Percentiles rank a stretch among this genome's conserved stretches.
Evolutionary conservation across 257 asterid species (phyloP).

Genomic region (Knoxia roxburghii): DNA sequence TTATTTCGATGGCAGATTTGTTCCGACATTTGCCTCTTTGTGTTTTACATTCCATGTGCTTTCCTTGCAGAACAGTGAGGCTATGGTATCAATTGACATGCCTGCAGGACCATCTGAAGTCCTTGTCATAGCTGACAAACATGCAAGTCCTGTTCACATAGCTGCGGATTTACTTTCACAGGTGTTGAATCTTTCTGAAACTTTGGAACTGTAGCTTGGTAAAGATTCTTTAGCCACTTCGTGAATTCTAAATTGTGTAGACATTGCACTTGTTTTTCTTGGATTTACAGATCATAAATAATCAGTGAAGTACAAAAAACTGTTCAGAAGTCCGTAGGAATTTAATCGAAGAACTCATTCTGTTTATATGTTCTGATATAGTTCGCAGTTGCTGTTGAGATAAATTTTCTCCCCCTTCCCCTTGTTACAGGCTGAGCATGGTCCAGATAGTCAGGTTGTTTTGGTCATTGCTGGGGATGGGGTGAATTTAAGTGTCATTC

Average conservation of each 20-base stretch:
- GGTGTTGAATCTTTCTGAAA: constrained; percentile 33
- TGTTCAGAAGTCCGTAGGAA: background rate
- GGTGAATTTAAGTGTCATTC: constrained; percentile 59
- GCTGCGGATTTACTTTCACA: constrained; percentile 98
- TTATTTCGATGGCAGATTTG: background rate
- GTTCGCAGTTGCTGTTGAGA: background rate
- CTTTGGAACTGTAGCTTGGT: background rate
- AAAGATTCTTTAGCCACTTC: background rate
- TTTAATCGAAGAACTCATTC: background rate
- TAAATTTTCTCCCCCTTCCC: background rate
- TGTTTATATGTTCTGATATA: constrained; percentile 3
- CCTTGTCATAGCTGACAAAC: constrained; percentile 86
- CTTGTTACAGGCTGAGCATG: constrained; percentile 87
- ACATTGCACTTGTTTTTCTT: background rate
- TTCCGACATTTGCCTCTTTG: constrained; percentile 7
- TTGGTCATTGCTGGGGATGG: constrained; percentile 86
- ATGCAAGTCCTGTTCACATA: constrained; percentile 81
- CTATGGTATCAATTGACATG: constrained; percentile 97
- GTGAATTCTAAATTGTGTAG: background rate
- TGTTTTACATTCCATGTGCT: constrained; percentile 5
- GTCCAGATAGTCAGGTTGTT: constrained; percentile 99
- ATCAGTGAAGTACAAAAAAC: background rate
- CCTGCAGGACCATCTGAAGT: constrained; percentile 99
- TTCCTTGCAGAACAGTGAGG: constrained; percentile 84
- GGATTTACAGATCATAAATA: background rate